Evolutionary conservation across 345 rosid genomes (phyloP).

Genomic region (Hirschfeldia incana): DNA sequence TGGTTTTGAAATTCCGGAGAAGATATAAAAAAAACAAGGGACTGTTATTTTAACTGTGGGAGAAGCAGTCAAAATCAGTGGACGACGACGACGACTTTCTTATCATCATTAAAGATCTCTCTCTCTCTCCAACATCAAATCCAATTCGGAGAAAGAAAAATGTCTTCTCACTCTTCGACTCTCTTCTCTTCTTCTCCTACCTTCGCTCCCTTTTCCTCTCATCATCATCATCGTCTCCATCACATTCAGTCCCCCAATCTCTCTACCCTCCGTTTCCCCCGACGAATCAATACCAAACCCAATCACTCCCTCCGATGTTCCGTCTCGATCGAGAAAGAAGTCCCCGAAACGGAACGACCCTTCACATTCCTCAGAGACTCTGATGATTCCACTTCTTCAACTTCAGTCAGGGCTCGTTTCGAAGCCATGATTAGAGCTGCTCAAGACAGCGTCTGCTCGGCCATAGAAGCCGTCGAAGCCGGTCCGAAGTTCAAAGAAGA

Average conservation of each 20-base stretch:
- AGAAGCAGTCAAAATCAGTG: slow-evolving; percentile 19
- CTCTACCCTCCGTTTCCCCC: slow-evolving; percentile 18
- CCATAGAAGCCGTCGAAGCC: slow-evolving; percentile 64
- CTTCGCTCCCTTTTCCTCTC: too few relatives aligned
- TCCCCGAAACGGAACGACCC: slow-evolving; percentile 66
- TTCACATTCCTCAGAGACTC: slow-evolving; percentile 67
- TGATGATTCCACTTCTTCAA: slow-evolving; percentile 58
- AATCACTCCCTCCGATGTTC: slow-evolving; percentile 40
- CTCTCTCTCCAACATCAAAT: slow-evolving; percentile 5
- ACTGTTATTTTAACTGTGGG: background rate
- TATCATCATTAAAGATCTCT: slow-evolving; percentile 12
- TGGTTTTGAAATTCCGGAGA: background rate
- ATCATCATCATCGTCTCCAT: background rate
- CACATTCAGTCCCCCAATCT: background rate
- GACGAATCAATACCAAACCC: slow-evolving; percentile 20
- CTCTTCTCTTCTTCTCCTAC: slow-evolving; percentile 19
- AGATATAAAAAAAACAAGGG: background rate
- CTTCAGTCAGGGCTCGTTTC: slow-evolving; percentile 67
- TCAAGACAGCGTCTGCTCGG: slow-evolving; percentile 77
- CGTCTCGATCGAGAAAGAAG: slow-evolving; percentile 71
- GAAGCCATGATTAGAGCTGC: slow-evolving; percentile 85
- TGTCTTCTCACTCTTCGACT: slow-evolving; percentile 31
- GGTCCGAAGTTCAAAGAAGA: slow-evolving; percentile 88
- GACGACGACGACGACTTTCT: slow-evolving; percentile 26
- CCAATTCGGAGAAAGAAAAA: background rate